Evolutionary conservation across 106 monocot genomes (phyloP).

Genomic region (Acanthochlamys bracteata): DNA sequence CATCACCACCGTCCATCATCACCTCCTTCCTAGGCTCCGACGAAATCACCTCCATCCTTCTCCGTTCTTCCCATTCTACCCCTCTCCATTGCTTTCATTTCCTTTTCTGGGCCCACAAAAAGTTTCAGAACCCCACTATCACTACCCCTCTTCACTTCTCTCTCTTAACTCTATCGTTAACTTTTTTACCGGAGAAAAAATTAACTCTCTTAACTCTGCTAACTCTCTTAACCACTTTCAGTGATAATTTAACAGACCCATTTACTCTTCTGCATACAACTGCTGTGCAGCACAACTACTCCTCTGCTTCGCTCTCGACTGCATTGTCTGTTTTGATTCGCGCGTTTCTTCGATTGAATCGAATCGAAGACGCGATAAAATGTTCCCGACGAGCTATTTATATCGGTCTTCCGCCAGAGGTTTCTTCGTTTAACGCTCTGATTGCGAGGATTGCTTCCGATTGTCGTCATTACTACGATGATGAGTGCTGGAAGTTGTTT

Average conservation of each 20-base stretch:
- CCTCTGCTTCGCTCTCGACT: slow-evolving; percentile 33
- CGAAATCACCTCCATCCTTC: slow-evolving; percentile 38
- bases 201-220: slow-evolving; percentile 28
- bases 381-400: slow-evolving; percentile 18
- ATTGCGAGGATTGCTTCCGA: slow-evolving; percentile 29
- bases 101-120: slow-evolving; percentile 34
- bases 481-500: slow-evolving; percentile 58
- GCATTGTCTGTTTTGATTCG: slow-evolving; percentile 34
- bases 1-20: slow-evolving; percentile 2
- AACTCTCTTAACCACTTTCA: slow-evolving; percentile 30
- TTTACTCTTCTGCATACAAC: slow-evolving; percentile 27
- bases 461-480: slow-evolving; percentile 2
- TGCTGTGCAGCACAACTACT: not conserved
- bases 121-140: slow-evolving; percentile 6
- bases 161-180: slow-evolving; percentile 40
- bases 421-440: slow-evolving; percentile 46
- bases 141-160: slow-evolving; percentile 22
- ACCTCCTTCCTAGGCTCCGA: slow-evolving; percentile 28
- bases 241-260: slow-evolving; percentile 24
- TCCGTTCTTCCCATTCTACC: slow-evolving; percentile 31
- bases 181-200: slow-evolving; percentile 11
- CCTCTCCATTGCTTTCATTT: slow-evolving; percentile 49
- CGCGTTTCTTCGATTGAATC: slow-evolving; percentile 21
- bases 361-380: slow-evolving; percentile 22
- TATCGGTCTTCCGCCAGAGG: slow-evolving; percentile 25